Evolutionary conservation across 495 filamentous ascomycete species (phyloP), one percentile per base, ranked within the genome.

Genomic region (Annulohypoxylon moriforme): DNA sequence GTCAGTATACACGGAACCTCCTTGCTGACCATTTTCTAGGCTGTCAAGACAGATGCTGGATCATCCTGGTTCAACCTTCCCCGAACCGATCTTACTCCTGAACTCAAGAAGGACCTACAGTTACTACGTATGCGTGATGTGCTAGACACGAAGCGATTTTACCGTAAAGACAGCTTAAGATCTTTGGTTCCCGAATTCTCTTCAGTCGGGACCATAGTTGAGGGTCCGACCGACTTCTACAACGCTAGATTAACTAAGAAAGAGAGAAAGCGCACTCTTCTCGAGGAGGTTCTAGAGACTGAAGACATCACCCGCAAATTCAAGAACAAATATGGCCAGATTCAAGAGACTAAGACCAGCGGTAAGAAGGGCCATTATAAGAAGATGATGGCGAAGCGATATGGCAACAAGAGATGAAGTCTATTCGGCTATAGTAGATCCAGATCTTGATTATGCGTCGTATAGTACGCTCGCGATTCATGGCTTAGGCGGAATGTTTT

Each of bases 161-260:
- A 98, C 85, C 96, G 94, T 76, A 97, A 97, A 79, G 89, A 85
- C 60, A 77, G 62, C 38, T 84, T 84, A 29, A 91, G 90, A 80
- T 79, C 83, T 58, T 77, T 85, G 44, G 77, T 90, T 2, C 96
- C 96, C 6, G 86, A 94, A 64, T 98, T 90, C 77, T 94, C 91
- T 25, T 92, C 96, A 70, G 89, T 97, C 22, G 96, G 96, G 49
- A 96, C 91, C 2, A 89, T 98, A 58, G 87, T 97, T 36, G 89
- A 97, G 72, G 95, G 94, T 0, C 92, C 94, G 18, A 94, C 93
- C 0, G 96, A 99, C 71, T 97, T 90, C 82, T 92, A 88, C 81
- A 93, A 85, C 69, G 85, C 86, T 14, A 88, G 96, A 20, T 85
- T 98, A 36, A 85, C 87, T 29, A 96, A 94, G 78, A 96, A 92